Base-by-base conservation (phyloP, 306 rosid species). In the Sechiopsis laciniata region DNA sequence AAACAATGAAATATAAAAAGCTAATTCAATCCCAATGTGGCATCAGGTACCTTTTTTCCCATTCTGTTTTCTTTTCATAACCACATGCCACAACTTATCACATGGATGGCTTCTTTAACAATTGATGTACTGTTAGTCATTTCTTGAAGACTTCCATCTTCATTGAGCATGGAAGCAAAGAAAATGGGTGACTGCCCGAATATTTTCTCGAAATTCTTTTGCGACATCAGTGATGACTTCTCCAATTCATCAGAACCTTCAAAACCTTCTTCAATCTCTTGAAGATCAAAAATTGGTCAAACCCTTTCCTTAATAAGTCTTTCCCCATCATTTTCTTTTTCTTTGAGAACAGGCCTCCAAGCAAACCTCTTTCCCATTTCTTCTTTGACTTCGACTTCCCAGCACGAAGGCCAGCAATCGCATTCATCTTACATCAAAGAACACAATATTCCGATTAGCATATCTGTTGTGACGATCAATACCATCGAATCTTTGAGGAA, bases 51-150 rank as follows among this genome's bases (percentile, higher is more conserved):
- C 29, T 2, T 26, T 26, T 26, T 26, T 2, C 29, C 29, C 29
- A 26, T 26, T 26, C 29, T 26, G 29, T 26, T 26, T 26, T 26
- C 29, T 26, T 2, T 26, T 26, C 29, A 26, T 26, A 26, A 26
- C 29, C 29, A 32, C n/a, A n/a, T n/a, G n/a, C n/a, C n/a, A n/a
- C 89, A 79, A 63, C 97, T 85, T 69, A 94, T 89, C 45, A 94
- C 99, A 85, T 91, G 97, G 78, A 94, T 85, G 77, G 97, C 95
- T 85, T 91, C 97, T 82, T 94, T 94, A 19, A 91, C 79, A 17
- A 88, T 87, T 55, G 86, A 71, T 32, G 80, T 52, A 60, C 81
- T 76, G 55, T 80, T 88, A 45, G 84, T 82, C 56, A 92, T 95
- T 76, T 88, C 90, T n/a, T 89, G 89, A 73, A 89, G 84, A 54